These are phyloP conservation scores for Cenchrus purpureus DNA, from an alignment of 176 grass and related monocot genomes.

Conservation along the genomic window DNA sequence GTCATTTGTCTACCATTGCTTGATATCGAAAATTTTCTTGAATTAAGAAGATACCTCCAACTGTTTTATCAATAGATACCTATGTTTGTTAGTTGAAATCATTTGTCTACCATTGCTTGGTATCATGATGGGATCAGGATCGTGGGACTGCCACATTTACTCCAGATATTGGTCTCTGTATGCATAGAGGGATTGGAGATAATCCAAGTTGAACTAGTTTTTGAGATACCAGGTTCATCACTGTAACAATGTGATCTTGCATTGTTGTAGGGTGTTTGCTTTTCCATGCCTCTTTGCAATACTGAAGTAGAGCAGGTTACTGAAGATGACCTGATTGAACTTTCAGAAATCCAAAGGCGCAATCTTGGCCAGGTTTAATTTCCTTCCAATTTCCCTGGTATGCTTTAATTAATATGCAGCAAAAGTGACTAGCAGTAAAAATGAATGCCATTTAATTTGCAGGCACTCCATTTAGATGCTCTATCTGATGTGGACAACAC, in stretches of 20 bases:
- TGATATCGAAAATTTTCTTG: not conserved
- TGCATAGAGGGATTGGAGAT: not conserved
- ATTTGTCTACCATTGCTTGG: not conserved
- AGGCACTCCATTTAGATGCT: constrained; percentile 75
- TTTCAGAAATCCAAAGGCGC: constrained; percentile 82
- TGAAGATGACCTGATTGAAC: constrained; percentile 85
- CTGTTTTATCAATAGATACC: not conserved
- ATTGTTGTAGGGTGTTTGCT: constrained; percentile 61
- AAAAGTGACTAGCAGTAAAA: constrained; percentile 14
- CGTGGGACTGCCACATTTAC: not conserved
- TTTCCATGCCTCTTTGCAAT: constrained; percentile 85
- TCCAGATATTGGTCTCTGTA: not conserved
- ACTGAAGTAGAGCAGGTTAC: constrained; percentile 74
- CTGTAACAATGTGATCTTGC: constrained; percentile 37
- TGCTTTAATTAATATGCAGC: not conserved
- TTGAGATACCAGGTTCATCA: not conserved
- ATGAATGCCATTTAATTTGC: constrained; percentile 13
- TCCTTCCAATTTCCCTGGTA: not conserved
- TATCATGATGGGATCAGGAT: not conserved
- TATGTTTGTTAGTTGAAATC: constrained; percentile 23
- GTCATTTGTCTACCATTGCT: not conserved
- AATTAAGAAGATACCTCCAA: not conserved
- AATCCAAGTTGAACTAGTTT: not conserved
- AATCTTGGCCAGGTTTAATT: constrained; percentile 79
- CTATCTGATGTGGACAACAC: constrained; percentile 79